These are phyloP conservation scores for Serendipita sp. DNA, from an alignment of 768 basidiomycete genomes.

Conservation along the genomic window DNA sequence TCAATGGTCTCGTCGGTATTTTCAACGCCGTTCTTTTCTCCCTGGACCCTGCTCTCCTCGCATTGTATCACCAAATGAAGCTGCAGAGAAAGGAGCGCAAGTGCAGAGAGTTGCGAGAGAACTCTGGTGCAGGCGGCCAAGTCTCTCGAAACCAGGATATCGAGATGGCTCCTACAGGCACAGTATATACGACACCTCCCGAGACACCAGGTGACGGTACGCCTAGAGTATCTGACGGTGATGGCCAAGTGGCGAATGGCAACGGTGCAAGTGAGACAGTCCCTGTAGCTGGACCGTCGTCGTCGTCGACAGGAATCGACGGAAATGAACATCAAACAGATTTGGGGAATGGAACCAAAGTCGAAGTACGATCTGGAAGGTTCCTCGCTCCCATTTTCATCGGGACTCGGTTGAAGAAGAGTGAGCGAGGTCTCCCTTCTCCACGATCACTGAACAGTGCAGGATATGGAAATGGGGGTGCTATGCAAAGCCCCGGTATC, in stretches of 20 bases:
- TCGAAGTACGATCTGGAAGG: background rate
- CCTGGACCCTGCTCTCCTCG: background rate
- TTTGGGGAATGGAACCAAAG: background rate
- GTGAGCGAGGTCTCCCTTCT: background rate
- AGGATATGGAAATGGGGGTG: background rate
- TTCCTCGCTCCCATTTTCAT: background rate
- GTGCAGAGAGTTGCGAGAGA: background rate
- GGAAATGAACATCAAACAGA: background rate
- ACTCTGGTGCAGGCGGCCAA: background rate
- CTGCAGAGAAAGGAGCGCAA: background rate
- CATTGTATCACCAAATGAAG: slow-evolving; percentile 1
- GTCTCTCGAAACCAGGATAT: background rate
- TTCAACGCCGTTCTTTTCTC: background rate
- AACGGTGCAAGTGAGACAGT: background rate
- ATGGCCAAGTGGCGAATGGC: background rate
- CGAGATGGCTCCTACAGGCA: background rate
- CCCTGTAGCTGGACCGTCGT: background rate
- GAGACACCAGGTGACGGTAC: background rate
- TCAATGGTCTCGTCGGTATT: slow-evolving; percentile 2
- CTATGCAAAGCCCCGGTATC: background rate
- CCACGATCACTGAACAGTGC: background rate
- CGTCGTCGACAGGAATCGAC: too few species aligned
- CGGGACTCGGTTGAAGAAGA: background rate
- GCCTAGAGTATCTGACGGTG: background rate
- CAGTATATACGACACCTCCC: background rate